Conservation (phyloP, 306 rosid species). For the Spatholobus suberectus region DNA sequence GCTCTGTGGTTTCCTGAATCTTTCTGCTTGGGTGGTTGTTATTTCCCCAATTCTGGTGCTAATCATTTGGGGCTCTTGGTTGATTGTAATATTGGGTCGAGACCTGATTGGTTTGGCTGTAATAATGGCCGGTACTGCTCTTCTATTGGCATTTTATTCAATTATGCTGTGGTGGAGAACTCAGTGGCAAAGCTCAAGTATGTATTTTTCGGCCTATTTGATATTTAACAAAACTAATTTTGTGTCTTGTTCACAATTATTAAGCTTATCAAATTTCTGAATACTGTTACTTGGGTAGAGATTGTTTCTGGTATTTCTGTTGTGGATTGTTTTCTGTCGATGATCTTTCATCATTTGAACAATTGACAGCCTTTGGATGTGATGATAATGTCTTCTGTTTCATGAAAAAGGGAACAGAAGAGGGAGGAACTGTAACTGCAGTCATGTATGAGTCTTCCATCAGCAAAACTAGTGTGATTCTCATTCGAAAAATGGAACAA, state of each 20-base stretch:
- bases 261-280: slow-evolving; percentile 6
- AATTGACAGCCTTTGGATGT: not conserved
- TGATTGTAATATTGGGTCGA: slow-evolving; percentile 92
- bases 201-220: slow-evolving; percentile 44
- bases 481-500: not conserved
- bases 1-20: slow-evolving; percentile 86
- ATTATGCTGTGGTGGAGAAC: slow-evolving; percentile 99
- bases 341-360: not conserved
- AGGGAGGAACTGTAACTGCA: slow-evolving; percentile 7
- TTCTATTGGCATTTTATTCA: slow-evolving; percentile 93
- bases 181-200: slow-evolving; percentile 99
- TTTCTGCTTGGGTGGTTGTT: slow-evolving; percentile 85
- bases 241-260: slow-evolving; percentile 1
- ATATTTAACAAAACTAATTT: slow-evolving; percentile 26
- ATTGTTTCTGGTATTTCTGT: slow-evolving; percentile 5
- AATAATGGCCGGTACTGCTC: slow-evolving; percentile 99
- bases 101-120: slow-evolving; percentile 97
- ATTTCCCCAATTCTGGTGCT: slow-evolving; percentile 89
- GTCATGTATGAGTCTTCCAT: not conserved
- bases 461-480: not conserved
- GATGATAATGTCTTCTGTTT: not conserved
- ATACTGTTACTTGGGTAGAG: slow-evolving; percentile 13
- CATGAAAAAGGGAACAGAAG: not conserved
- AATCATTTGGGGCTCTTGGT: slow-evolving; percentile 92
- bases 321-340: slow-evolving; percentile 13